Base-by-base conservation (phyloP, 1,284 basidiomycete species). In the Irpex sp. region DNA sequence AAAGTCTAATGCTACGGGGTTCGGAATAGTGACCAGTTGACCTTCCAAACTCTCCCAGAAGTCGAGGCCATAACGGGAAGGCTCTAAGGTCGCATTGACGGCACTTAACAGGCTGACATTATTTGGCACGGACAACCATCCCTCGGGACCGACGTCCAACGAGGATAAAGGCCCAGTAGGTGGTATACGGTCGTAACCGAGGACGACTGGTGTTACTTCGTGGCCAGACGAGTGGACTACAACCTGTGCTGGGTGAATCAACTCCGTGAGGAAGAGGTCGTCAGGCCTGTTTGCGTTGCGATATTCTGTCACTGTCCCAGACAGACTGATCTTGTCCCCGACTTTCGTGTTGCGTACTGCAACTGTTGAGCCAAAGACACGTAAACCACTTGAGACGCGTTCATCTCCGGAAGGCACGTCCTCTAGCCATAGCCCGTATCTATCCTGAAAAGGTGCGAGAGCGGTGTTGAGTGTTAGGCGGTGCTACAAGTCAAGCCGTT, bases 41-140 rank as follows among this genome's bases (percentile, higher is more conserved):
- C 85, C 85, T 66, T 86, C 83, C 13, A 88, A 74, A 68, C 83
- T 86, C 68, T 85, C 80, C 85, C 86, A 89, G 69, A 88, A 88
- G 68, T 88, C 86, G 53, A 88, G 69, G 3, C 86, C 86, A 65
- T 78, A 87, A 37, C 74, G 71, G 9, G 79, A 76, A 0, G 86
- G 85, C 59, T 79, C 76, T 46, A 88, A 70, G 5, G 79, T 78
- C 2, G 79, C 74, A 66, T 87, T 83, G 15, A 78, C 74, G 1
- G 66, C 67, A 61, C 83, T 80, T 39, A 87, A 69, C 17, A 74
- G 76, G 47, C 77, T 83, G n/a, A 75, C 73, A 66, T 87, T 86
- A 68, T 83, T 84, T 4, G 85, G 85, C 3, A 82, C 75, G 3
- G 81, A 81, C 7, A 88, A 75, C 74, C 81, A 83, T 0, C 84